A percentile compares a stretch with the other conserved stretches of the same genome.
Evolutionary conservation across 169 alveolate genomes (phyloP).

Genomic region (Cyclospora cayetanensis): DNA sequence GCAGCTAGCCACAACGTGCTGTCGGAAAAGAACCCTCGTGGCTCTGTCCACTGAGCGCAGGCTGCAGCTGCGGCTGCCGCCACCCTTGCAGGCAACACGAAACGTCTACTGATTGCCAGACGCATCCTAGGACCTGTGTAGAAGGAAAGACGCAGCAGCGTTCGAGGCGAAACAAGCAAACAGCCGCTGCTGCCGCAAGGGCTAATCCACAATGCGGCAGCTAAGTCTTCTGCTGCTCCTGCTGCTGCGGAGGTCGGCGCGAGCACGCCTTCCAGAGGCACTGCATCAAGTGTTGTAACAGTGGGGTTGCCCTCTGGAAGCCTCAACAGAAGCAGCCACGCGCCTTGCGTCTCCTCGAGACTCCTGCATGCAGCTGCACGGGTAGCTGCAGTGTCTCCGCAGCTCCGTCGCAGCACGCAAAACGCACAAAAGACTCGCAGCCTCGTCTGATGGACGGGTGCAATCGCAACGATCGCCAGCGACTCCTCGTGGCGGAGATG

Average conservation of each 20-base stretch:
- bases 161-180: not conserved
- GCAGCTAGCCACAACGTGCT: constrained; percentile 46
- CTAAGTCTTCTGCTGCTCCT: not conserved
- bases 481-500: too few relatives aligned
- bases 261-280: too few relatives aligned
- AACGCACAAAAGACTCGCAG: too few relatives aligned
- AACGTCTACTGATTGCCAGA: not conserved
- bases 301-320: too few relatives aligned
- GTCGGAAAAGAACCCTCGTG: not conserved
- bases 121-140: not conserved
- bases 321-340: too few relatives aligned
- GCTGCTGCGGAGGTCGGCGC: not conserved
- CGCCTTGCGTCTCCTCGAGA: too few relatives aligned
- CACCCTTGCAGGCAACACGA: not conserved
- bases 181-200: constrained; percentile 49
- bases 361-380: not conserved
- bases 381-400: not conserved
- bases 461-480: too few relatives aligned
- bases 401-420: too few relatives aligned
- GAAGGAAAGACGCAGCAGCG: constrained; percentile 7
- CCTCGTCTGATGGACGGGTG: too few relatives aligned
- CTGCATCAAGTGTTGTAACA: too few relatives aligned
- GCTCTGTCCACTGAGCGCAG: not conserved
- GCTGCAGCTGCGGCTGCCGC: constrained; percentile 63
- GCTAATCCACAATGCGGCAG: constrained; percentile 45